Percentiles rank a stretch among this genome's conserved stretches.
Evolutionary conservation across 306 rosid genomes (phyloP).

Genomic region (Parietaria judaica): DNA sequence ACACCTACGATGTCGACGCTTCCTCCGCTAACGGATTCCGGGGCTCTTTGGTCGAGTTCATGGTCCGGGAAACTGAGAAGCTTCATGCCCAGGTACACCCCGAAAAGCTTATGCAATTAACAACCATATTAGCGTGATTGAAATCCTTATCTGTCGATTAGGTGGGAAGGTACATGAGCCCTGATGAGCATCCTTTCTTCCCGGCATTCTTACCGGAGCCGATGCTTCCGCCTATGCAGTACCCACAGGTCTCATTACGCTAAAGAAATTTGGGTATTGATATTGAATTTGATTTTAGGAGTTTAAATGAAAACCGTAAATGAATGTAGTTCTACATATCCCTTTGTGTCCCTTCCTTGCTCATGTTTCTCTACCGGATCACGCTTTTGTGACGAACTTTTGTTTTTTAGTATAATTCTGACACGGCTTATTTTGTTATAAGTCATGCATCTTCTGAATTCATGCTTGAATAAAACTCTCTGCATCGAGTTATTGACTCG

Average conservation of each 20-base stretch:
- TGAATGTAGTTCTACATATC: not conserved
- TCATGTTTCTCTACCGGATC: not conserved
- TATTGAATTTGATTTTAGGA: no score
- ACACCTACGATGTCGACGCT: slow-evolving; percentile 42
- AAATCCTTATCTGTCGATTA: slow-evolving; percentile 17
- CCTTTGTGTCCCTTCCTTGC: not conserved
- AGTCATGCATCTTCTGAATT: no score
- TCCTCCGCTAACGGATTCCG: slow-evolving; percentile 59
- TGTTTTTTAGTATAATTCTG: not conserved
- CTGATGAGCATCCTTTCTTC: slow-evolving; percentile 92
- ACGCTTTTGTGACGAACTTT: not conserved
- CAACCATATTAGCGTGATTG: no score
- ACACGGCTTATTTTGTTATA: no score
- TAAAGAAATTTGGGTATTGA: no score
- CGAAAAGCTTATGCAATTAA: not conserved
- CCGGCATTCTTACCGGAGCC: slow-evolving; percentile 58
- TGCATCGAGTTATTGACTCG: no score
- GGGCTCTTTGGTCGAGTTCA: slow-evolving; percentile 77
- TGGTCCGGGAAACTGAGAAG: slow-evolving; percentile 71
- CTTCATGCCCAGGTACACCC: slow-evolving; percentile 68
- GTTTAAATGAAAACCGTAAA: no score
- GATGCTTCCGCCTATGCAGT: slow-evolving; percentile 70
- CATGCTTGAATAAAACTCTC: no score
- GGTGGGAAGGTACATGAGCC: slow-evolving; percentile 88
- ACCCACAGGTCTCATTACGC: slow-evolving; percentile 45